Conservation (phyloP, 108 stramenopile genomes). For the Pelagomonas calceolata region DNA sequence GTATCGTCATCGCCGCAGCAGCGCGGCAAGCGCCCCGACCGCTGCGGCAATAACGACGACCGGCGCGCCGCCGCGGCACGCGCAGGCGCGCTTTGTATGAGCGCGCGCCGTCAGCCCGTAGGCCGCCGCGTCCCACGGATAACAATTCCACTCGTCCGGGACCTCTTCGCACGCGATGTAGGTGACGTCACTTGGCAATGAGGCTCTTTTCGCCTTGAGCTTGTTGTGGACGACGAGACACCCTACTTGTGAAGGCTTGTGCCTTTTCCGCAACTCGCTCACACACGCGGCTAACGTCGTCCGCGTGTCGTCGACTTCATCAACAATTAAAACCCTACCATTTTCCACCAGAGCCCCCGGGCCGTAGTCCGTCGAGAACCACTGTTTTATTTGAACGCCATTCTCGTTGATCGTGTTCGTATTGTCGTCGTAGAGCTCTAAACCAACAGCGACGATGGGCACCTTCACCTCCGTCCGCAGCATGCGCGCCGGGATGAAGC, state of each 20-base stretch:
- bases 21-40: no score
- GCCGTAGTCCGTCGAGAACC: constrained; percentile 26
- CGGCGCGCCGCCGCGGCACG: no score
- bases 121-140: constrained; percentile 39
- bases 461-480: constrained; percentile 30
- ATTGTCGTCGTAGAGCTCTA: constrained; percentile 37
- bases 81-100: no score
- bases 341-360: constrained; percentile 20
- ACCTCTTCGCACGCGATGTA: constrained; percentile 34
- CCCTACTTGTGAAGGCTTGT: constrained; percentile 15
- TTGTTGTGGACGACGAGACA: constrained; percentile 43
- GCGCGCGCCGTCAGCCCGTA: constrained; percentile 30
- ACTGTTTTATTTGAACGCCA: constrained; percentile 26
- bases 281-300: constrained; percentile 32
- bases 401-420: constrained; percentile 19
- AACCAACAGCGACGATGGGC: constrained; percentile 32
- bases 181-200: constrained; percentile 20
- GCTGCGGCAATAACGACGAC: no score
- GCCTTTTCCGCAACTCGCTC: constrained; percentile 15
- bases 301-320: constrained; percentile 41
- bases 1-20: no score
- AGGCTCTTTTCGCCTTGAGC: constrained; percentile 26
- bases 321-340: constrained; percentile 33
- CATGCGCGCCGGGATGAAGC: constrained; percentile 40
- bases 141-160: constrained; percentile 37